Conservation (phyloP, 2,329 filamentous ascomycete genomes). For the Verticillium zaregamsianum region DNA sequence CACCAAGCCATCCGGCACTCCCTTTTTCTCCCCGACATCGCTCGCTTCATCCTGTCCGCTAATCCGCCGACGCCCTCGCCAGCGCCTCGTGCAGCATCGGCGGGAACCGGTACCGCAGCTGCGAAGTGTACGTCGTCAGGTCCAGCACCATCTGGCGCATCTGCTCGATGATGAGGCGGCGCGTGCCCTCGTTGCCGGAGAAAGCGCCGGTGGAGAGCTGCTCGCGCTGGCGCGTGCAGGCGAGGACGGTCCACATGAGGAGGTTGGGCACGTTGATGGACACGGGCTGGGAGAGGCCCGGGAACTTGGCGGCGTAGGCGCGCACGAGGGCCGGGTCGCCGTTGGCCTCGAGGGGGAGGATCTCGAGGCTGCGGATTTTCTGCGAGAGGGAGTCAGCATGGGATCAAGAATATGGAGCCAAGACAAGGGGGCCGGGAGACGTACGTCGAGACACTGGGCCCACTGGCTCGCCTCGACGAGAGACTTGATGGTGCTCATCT, state of each 20-base stretch:
- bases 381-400: constrained; percentile 26
- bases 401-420: neutral
- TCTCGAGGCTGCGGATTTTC: constrained; percentile 70
- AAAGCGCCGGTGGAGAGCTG: constrained; percentile 67
- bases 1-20: too few relatives aligned
- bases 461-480: constrained; percentile 51
- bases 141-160: constrained; percentile 81
- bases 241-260: constrained; percentile 88
- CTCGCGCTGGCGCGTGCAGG: constrained; percentile 75
- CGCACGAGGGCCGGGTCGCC: constrained; percentile 79
- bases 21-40: too few relatives aligned
- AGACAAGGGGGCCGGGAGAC: constrained; percentile 21
- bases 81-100: constrained; percentile 84
- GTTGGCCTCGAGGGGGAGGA: constrained; percentile 72
- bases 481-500: constrained; percentile 58
- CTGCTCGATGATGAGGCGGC: constrained; percentile 61
- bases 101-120: constrained; percentile 87
- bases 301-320: constrained; percentile 74
- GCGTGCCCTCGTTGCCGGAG: constrained; percentile 65
- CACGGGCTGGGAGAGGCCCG: constrained; percentile 72
- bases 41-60: constrained; percentile 5
- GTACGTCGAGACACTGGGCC: constrained; percentile 56
- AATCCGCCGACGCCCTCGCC: constrained; percentile 73
- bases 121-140: constrained; percentile 87
- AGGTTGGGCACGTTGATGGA: constrained; percentile 87